Conservation (phyloP, 2,329 filamentous ascomycete species). For the Fusarium newnesense region DNA sequence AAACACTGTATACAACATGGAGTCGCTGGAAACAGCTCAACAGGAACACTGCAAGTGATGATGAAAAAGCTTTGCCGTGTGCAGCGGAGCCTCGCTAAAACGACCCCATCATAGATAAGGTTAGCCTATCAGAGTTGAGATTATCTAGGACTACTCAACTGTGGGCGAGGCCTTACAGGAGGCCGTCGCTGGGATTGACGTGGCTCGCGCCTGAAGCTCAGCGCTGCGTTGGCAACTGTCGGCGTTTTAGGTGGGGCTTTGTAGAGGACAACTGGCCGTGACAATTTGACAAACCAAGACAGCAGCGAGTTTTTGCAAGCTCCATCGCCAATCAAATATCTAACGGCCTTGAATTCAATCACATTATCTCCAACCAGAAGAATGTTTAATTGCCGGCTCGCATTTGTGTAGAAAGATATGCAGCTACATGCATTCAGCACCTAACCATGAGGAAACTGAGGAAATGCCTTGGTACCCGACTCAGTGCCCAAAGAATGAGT, state of each 20-base stretch:
- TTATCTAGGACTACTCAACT: not conserved
- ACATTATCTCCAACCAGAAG: not conserved
- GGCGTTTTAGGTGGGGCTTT: not conserved
- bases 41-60: not conserved
- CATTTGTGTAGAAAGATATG: not conserved
- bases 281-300: accelerated
- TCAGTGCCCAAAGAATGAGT: not conserved
- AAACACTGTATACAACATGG: accelerated
- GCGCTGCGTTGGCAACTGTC: not conserved
- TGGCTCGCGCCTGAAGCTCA: not conserved
- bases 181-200: not conserved
- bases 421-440: not conserved
- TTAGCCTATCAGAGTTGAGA: accelerated
- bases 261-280: not conserved
- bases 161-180: not conserved
- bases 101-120: accelerated
- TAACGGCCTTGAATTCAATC: accelerated
- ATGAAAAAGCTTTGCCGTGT: too few species aligned
- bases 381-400: not conserved
- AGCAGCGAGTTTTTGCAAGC: accelerated
- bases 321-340: accelerated
- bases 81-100: not conserved
- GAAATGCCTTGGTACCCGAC: not conserved
- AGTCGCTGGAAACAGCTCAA: accelerated
- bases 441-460: accelerated